Evolutionary conservation across 176 grass and related monocot species (phyloP), one percentile per base, ranked within the genome.

Genomic region (Lolium multiflorum): DNA sequence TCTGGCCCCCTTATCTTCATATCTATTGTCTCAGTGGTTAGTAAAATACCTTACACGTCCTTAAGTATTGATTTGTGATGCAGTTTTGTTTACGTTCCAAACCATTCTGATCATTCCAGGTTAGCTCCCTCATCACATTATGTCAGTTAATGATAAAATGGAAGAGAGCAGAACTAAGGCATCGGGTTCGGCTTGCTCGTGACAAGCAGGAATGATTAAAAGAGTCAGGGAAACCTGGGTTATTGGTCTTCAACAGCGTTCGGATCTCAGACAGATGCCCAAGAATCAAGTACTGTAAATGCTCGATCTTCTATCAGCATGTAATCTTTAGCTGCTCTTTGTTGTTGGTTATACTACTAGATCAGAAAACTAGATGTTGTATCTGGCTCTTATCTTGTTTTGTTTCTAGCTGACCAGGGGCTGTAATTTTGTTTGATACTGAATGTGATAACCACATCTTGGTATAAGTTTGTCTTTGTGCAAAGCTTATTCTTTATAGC

Each of bases 141-240:
- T 92, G 93, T 61, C 65, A 72, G 16, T 55, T 92, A 37, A 92
- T 92, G 67, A 89, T 95, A 50, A 92, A 95, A 85, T 95, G 89
- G 91, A 95, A 95, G 82, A 95, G 68, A 71, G 90, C 86, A 35
- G 93, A 95, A 79, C 89, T 92, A 48, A 91, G 77, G 84, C 88
- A 92, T 76, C 86, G 77, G 39, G 91, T 61, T 76, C 80, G 52
- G 69, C 76, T 95, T 76, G 80, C 81, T 35, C 89, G 54, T 20
- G 81, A 74, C 71, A 95, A 92, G 37, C 43, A 89, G 80, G 91
- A 95, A 18, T 92, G 73, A 89, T 6, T 12, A 11, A 35, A 22
- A 35, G 43, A n/a, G 20, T 22, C 31, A 83, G 8, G 20, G 46
- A 26, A 24, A 25, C 50, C 10, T 41, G 3, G 6, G 78, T 26